A percentile compares a stretch with the other conserved stretches of the same genome.
These are phyloP conservation scores for Daldinia sp. DNA, from an alignment of 2,329 filamentous ascomycete genomes.

Conservation along the genomic window DNA sequence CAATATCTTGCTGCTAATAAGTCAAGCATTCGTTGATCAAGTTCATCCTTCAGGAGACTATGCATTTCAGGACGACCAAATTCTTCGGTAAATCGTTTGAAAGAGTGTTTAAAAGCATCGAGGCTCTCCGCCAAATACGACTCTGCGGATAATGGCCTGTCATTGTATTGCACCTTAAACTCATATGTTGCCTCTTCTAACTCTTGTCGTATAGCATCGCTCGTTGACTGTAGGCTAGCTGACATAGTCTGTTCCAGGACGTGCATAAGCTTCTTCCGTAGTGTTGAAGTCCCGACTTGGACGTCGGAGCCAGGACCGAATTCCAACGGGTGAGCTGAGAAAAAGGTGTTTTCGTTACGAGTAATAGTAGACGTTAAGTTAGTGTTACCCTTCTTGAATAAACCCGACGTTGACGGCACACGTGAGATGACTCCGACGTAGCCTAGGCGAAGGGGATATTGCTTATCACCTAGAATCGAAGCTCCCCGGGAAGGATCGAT, in stretches of 20 bases:
- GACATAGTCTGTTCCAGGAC: slow-evolving; percentile 98
- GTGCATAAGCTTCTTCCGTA: slow-evolving; percentile 96
- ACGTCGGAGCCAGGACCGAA: slow-evolving; percentile 79
- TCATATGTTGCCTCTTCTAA: slow-evolving; percentile 97
- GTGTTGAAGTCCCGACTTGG: slow-evolving; percentile 80
- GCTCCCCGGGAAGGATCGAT: slow-evolving; percentile 84
- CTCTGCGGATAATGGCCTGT: slow-evolving; percentile 91
- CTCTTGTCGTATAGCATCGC: slow-evolving; percentile 92
- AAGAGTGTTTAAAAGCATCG: slow-evolving; percentile 96
- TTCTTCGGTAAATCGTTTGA: slow-evolving; percentile 89
- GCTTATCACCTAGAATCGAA: slow-evolving; percentile 82
- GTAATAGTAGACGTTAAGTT: slow-evolving; percentile 84
- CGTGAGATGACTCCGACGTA: slow-evolving; percentile 96
- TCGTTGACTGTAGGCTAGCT: slow-evolving; percentile 85
- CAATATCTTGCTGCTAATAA: slow-evolving; percentile 93
- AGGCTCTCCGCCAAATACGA: slow-evolving; percentile 95
- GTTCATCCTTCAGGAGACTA: slow-evolving; percentile 86
- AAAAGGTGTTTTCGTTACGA: slow-evolving; percentile 88
- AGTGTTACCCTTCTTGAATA: slow-evolving; percentile 84
- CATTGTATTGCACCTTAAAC: slow-evolving; percentile 99
- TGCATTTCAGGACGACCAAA: slow-evolving; percentile 92
- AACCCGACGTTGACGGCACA: slow-evolving; percentile 71
- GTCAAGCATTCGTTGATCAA: slow-evolving; percentile 95
- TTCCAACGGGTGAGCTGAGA: slow-evolving; percentile 81
- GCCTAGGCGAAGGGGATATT: slow-evolving; percentile 92